A percentile compares a stretch with the other conserved stretches of the same genome.
phyloP scores from a whole-genome alignment of 78 protist species.

The Dictyostelium intermedium region DNA sequence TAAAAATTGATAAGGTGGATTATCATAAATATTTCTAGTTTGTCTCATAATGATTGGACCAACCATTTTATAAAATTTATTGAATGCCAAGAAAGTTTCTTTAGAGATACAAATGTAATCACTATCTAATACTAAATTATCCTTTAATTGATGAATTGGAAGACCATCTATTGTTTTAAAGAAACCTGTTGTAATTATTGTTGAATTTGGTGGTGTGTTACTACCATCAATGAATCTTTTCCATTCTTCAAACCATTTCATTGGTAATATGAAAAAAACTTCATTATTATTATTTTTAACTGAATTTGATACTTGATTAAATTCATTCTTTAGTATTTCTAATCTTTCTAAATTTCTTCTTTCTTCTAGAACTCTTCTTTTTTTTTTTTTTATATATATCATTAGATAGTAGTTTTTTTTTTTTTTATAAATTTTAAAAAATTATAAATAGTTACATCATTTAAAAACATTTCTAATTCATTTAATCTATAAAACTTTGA shows the following conservation, averaged over 20 bases:
- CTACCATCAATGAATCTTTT: constrained; percentile 29
- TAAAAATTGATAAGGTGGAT: constrained; percentile 1
- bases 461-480: constrained; percentile 23
- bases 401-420: not conserved
- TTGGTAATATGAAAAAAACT: constrained; percentile 25
- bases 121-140: not conserved
- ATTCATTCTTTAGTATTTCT: not conserved
- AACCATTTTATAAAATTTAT: not conserved
- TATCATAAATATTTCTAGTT: constrained; percentile 32
- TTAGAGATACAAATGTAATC: constrained; percentile 55
- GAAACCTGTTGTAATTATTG: not conserved
- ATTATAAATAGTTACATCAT: not conserved
- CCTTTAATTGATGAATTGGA: not conserved
- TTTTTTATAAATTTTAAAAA: not conserved
- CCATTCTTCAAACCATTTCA: constrained; percentile 35
- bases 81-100: constrained; percentile 26
- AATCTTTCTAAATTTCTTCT: constrained; percentile 39
- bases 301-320: not conserved
- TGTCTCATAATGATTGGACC: constrained; percentile 50
- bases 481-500: constrained; percentile 46
- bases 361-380: not conserved
- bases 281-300: not conserved
- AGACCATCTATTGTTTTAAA: not conserved
- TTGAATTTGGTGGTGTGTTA: not conserved
- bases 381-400: not conserved